These are phyloP conservation scores for Bacterosira constricta DNA, from an alignment of 108 stramenopile species.

Conservation along the genomic window DNA sequence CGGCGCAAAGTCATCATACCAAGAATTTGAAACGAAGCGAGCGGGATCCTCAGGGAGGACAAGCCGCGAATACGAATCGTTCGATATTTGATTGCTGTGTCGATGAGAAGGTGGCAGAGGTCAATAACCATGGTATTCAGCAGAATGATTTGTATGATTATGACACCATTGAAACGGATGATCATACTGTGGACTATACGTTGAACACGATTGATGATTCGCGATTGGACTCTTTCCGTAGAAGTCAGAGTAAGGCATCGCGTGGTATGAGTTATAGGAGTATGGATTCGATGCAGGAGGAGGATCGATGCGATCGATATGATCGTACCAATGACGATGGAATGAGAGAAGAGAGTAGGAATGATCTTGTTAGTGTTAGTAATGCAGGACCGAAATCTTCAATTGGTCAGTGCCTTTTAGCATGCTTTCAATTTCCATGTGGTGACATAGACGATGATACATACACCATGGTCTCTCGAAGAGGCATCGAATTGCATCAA, in stretches of 20 bases:
- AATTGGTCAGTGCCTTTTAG: background rate
- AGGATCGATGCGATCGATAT: background rate
- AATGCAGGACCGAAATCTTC: background rate
- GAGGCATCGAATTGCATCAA: background rate
- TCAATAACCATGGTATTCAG: background rate
- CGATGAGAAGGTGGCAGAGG: background rate
- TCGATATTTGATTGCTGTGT: background rate
- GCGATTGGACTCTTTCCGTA: slow-evolving; percentile 13
- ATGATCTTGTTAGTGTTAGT: too few species aligned
- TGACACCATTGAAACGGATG: slow-evolving; percentile 43
- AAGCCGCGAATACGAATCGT: slow-evolving; percentile 2
- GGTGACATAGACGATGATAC: background rate
- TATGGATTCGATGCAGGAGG: background rate
- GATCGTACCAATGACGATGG: background rate
- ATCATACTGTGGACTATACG: slow-evolving; percentile 35
- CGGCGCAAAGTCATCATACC: slow-evolving; percentile 32
- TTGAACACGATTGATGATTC: slow-evolving; percentile 31
- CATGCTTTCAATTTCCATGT: slow-evolving; percentile 3
- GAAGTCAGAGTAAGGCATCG: background rate
- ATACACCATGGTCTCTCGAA: slow-evolving; percentile 2
- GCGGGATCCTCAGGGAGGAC: slow-evolving; percentile 5
- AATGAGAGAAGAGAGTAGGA: background rate
- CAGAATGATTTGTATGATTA: slow-evolving; percentile 26
- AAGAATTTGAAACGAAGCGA: slow-evolving; percentile 34
- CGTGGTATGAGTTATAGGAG: background rate